These are phyloP conservation scores for Alternaria gansuensis DNA, from an alignment of 2,329 filamentous ascomycete species.

Conservation along the genomic window DNA sequence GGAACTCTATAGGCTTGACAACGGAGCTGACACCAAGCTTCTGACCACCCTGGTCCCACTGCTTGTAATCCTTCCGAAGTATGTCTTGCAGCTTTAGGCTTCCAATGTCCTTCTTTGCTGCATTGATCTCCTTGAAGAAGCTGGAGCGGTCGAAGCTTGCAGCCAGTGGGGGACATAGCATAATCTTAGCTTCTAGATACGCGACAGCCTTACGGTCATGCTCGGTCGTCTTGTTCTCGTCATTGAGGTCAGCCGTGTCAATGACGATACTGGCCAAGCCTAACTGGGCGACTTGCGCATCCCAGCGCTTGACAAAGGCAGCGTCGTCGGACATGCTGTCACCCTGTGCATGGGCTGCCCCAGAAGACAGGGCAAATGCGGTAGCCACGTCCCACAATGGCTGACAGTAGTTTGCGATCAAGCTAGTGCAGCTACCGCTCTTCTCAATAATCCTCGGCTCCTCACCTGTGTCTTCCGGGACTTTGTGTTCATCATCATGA, in stretches of 20 bases:
- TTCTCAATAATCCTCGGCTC: slow-evolving; percentile 70
- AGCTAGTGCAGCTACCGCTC: slow-evolving; percentile 76
- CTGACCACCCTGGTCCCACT: slow-evolving; percentile 67
- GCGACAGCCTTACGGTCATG: slow-evolving; percentile 67
- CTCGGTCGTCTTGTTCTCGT: slow-evolving; percentile 68
- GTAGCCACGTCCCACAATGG: slow-evolving; percentile 65
- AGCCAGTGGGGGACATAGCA: slow-evolving; percentile 48
- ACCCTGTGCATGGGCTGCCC: slow-evolving; percentile 53
- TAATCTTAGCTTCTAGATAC: slow-evolving; percentile 67
- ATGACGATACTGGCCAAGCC: slow-evolving; percentile 76
- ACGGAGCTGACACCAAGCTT: slow-evolving; percentile 73
- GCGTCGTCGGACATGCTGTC: slow-evolving; percentile 46
- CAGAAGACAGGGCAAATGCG: slow-evolving; percentile 53
- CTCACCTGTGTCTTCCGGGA: slow-evolving; percentile 59
- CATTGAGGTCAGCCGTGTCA: slow-evolving; percentile 72
- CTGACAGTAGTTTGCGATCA: slow-evolving; percentile 69
- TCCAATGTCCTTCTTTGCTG: slow-evolving; percentile 74
- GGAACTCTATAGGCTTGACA: slow-evolving; percentile 69
- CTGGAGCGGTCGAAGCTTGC: slow-evolving; percentile 60
- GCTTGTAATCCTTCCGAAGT: slow-evolving; percentile 84
- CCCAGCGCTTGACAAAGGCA: slow-evolving; percentile 54
- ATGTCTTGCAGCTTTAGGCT: slow-evolving; percentile 70
- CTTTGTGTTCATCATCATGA: slow-evolving; percentile 73
- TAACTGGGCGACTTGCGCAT: slow-evolving; percentile 71
- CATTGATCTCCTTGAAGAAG: slow-evolving; percentile 68